A percentile compares a stretch with the other conserved stretches of the same genome.
phyloP scores from a whole-genome alignment of 169 alveolate genomes.

The Prorocentrum cordatum region DNA sequence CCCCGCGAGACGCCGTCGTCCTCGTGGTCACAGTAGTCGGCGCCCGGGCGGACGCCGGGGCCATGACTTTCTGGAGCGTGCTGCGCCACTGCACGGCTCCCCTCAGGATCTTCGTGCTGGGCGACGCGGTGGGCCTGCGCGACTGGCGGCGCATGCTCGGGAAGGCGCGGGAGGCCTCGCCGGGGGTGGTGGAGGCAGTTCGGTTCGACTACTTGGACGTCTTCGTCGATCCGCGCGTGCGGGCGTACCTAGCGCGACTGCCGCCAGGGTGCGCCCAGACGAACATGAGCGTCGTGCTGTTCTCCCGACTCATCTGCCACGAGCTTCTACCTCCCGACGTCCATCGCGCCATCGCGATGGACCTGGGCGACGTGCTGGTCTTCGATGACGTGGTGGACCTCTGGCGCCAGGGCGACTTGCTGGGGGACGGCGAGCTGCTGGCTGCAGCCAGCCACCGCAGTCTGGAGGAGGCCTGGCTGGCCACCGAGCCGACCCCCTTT shows the following conservation, averaged over 20 bases:
- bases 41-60: no score
- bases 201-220: background rate
- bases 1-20: no score
- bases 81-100: no score
- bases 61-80: no score
- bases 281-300: slow-evolving; percentile 7
- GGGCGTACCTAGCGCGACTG: background rate
- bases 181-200: background rate
- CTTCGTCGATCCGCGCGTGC: background rate
- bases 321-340: slow-evolving; percentile 11
- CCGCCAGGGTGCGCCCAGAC: slow-evolving; percentile 3
- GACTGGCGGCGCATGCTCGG: no score
- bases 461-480: background rate
- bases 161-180: no score
- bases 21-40: no score
- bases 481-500: no score
- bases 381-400: background rate
- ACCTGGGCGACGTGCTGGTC: slow-evolving; percentile 6
- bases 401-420: background rate
- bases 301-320: slow-evolving; percentile 10
- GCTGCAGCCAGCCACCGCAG: slow-evolving; percentile 19
- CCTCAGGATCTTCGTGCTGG: no score
- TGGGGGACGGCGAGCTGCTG: background rate
- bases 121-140: no score
- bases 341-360: background rate